Evolutionary conservation across 345 rosid species (phyloP).

Genomic region (Gossypium longicalyx): DNA sequence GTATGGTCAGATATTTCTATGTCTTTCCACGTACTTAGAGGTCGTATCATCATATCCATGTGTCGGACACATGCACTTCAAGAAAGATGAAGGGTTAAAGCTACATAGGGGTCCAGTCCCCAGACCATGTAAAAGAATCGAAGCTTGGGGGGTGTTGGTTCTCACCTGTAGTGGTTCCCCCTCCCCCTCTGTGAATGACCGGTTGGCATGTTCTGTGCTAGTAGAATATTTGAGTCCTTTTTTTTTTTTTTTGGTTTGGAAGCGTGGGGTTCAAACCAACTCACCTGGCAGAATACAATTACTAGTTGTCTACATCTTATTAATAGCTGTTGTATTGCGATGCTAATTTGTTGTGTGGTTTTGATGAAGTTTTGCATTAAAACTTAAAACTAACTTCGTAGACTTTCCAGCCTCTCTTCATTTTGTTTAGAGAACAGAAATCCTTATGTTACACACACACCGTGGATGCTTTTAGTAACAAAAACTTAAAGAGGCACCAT

Average conservation of each 20-base stretch:
- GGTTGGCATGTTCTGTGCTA: neutral
- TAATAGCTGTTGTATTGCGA: neutral
- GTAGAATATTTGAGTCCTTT: neutral
- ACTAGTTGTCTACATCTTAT: neutral
- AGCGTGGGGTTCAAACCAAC: neutral
- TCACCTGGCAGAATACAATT: neutral
- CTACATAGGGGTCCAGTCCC: neutral
- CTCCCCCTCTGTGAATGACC: neutral
- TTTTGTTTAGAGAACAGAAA: neutral
- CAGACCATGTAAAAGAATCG: neutral
- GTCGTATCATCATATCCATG: neutral
- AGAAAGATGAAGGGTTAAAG: neutral
- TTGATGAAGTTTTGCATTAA: neutral
- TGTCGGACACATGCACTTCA: neutral
- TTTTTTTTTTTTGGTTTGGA: neutral
- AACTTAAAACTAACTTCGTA: neutral
- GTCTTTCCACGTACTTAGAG: neutral
- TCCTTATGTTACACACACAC: too few species aligned
- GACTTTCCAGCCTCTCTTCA: neutral
- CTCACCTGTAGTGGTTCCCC: neutral
- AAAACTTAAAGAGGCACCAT: neutral
- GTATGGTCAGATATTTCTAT: neutral
- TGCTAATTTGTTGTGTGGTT: neutral
- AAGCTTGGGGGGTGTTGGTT: neutral
- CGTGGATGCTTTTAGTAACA: neutral